These are phyloP conservation scores for Teunomyces aglyptinius DNA, from an alignment of 805 yeast genomes.

Conservation along the genomic window DNA sequence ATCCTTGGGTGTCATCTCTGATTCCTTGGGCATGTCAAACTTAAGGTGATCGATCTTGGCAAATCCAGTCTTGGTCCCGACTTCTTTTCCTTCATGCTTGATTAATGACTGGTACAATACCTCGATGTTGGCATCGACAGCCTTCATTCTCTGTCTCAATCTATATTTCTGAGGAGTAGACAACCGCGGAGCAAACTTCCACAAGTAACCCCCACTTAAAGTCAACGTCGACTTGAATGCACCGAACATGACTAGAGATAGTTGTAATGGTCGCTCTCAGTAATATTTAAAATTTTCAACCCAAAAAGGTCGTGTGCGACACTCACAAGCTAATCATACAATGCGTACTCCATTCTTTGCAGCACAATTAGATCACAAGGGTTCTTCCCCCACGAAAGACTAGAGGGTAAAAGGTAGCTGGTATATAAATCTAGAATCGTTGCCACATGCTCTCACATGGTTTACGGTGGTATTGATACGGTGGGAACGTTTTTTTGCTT, in stretches of 20 bases:
- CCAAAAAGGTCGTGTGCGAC: not conserved
- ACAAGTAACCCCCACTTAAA: conserved; percentile 69
- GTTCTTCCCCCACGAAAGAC: no score
- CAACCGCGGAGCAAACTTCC: conserved; percentile 56
- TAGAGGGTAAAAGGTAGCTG: no score
- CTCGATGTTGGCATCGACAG: conserved; percentile 77
- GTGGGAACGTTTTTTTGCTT: no score
- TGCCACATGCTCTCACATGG: no score
- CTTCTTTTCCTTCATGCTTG: conserved; percentile 15
- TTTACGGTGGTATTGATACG: no score
- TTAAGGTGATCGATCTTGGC: conserved; percentile 36
- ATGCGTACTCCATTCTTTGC: no score
- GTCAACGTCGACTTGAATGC: conserved; percentile 62
- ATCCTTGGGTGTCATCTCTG: conserved; percentile 75
- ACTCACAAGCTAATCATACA: not conserved
- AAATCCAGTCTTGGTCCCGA: conserved; percentile 36
- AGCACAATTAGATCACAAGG: no score
- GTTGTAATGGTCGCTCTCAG: not conserved
- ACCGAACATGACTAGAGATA: conserved; percentile 53
- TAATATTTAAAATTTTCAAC: conserved; percentile 3
- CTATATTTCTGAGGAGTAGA: conserved; percentile 78
- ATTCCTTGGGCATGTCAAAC: conserved; percentile 65
- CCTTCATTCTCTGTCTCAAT: conserved; percentile 77
- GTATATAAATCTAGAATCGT: no score
- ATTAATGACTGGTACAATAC: conserved; percentile 46